Base-by-base conservation (phyloP, 805 yeast species). In the Wickerhamomyces alni region DNA sequence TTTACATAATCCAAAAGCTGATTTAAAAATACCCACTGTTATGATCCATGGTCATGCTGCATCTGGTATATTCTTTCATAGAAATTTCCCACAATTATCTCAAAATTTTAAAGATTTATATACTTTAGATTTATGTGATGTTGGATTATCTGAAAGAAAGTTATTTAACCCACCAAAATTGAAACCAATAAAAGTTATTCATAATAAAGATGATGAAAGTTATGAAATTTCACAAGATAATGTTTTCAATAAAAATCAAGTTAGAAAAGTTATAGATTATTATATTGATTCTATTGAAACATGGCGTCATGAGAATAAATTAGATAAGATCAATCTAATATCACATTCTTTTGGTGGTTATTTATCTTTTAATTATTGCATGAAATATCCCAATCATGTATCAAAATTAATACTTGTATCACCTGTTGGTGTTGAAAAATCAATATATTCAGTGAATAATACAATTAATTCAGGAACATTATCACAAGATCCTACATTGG, bases 41-140 rank as follows among this genome's bases (percentile, higher is more conserved):
- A 60, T 91, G 45, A 63, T 93, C 5, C 99, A 91, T 60, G 99
- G 99, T 0, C 88, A 87, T 55, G 96, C 95, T 2, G 95, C 98
- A 0, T 86, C 95, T 1, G 73, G 88, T 12, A 91, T 94, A 19
- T 79, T 87, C 39, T 91, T 78, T 51, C 74, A 81, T 52, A 75
- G 82, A 45, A 91, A 86, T 54, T 75, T 86, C 47, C 74, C 72
- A 34, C 67, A 60, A 0, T 58, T 82, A 36, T 56, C 74, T 4
- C 53, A 43, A 36, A 43, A 64, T 5, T 62, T 81, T 9, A 75
- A 77, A 2, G 80, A 72, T 32, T 52, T 85, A 26, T 87, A 80
- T 56, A 80, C 87, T 0, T 65, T 85, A 17, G 95, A 85, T 54
- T 57, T 82, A 50, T 74, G 81, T 0, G 88, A 88, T 4, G 80